Evolutionary conservation across 768 basidiomycete species (phyloP), one percentile per base, ranked within the genome.

Genomic region (Pilatotrama ljubarskyi): DNA sequence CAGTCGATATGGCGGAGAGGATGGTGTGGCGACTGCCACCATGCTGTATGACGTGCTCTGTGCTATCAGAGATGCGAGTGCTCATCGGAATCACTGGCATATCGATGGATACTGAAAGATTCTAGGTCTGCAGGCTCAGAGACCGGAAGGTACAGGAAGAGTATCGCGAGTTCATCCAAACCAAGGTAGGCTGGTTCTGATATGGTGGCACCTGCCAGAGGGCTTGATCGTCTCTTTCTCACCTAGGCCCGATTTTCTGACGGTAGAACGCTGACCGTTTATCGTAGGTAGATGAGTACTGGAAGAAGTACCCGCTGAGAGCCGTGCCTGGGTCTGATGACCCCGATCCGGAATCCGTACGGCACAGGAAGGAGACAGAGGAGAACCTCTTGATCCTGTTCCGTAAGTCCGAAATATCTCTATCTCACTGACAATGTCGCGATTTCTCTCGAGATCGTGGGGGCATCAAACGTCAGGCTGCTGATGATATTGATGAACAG

Each of bases 361-460:
- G 40, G 26, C 76, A 65, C 38, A 69, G 80, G 22, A 67, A 79
- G 36, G 84, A 90, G 42, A 76, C 76, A 8, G 84, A 88, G 68
- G 83, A 85, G 58, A 91, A 91, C 65, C 72, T 90, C 10, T 73
- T 90, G 26, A 90, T 91, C 35, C 68, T 88, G n/a, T 85, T 91
- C 64, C 81, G 90, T 91, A 63, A 70, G 87, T 76, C 17, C 20
- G 24, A n/a, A n/a, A n/a, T n/a, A 18, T 48, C 0, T 20, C 20
- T 47, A 26, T 22, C 25, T 22, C 6, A 22, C 14, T 24, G 7
- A 37, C 20, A 41, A 13, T 14, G 14, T 29, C 35, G 2, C 38
- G 20, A 36, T 47, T 7, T 38, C 18, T 2, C 3, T 38, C 37
- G 36, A 7, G 35, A n/a, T 15, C n/a, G 50, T 37, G 10, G 20